phyloP scores from a whole-genome alignment of 495 filamentous ascomycete genomes.

The Apodospora peruviana region DNA sequence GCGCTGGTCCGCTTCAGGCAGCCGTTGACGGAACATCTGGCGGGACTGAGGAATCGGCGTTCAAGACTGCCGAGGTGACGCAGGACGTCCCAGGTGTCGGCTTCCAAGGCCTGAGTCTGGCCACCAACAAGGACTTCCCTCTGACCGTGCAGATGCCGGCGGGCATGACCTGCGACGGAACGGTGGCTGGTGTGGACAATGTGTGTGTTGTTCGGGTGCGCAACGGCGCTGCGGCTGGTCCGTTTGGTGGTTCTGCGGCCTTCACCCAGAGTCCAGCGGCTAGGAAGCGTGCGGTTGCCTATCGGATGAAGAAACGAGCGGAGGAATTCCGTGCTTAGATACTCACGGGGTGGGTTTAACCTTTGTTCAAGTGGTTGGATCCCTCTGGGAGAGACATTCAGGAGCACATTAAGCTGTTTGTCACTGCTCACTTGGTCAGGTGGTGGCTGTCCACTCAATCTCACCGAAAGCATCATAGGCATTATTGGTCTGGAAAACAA shows the following conservation, averaged over 20 bases:
- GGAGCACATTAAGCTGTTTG: too few species aligned
- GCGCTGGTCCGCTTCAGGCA: constrained; percentile 43
- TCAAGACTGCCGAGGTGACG: constrained; percentile 49
- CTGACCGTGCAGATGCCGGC: constrained; percentile 54
- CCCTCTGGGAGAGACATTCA: too few species aligned
- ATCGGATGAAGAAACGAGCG: constrained; percentile 38
- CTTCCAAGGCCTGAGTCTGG: constrained; percentile 42
- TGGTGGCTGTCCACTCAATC: too few species aligned
- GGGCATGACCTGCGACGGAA: constrained; percentile 55
- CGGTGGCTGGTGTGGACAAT: constrained; percentile 44
- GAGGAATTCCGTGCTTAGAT: constrained; percentile 5
- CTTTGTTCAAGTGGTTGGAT: too few species aligned
- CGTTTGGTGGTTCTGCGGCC: constrained; percentile 54
- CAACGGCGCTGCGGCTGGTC: constrained; percentile 51
- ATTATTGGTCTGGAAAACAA: too few species aligned
- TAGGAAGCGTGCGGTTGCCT: constrained; percentile 40
- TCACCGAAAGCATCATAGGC: too few species aligned
- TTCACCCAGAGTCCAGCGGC: constrained; percentile 44
- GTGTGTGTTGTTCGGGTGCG: constrained; percentile 55
- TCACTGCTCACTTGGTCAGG: too few species aligned
- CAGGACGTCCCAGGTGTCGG: constrained; percentile 53
- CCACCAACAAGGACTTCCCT: constrained; percentile 49
- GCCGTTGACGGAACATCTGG: constrained; percentile 50
- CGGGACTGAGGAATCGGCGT: constrained; percentile 47
- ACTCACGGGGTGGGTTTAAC: too few species aligned